phyloP scores from a whole-genome alignment of 805 yeast genomes.

The Ogataea henricii region DNA sequence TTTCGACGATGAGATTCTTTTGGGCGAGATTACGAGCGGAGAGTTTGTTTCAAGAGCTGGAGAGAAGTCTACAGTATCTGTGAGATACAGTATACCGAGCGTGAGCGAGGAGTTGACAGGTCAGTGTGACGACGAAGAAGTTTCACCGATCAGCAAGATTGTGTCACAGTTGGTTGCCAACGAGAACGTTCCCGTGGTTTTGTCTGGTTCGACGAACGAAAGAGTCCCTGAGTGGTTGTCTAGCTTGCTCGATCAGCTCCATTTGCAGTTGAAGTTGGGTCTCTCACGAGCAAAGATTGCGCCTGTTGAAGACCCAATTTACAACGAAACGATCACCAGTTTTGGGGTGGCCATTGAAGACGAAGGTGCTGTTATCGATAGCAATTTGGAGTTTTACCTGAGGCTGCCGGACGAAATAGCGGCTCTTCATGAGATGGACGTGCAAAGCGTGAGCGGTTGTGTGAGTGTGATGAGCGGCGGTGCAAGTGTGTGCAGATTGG shows the following conservation, averaged over 20 bases:
- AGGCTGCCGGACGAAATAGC: constrained; percentile 6
- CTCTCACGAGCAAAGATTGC: neutral
- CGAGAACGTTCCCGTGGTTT: constrained; percentile 1
- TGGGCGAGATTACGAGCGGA: neutral
- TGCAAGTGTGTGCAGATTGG: neutral
- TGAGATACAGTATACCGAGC: constrained; percentile 11
- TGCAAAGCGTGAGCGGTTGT: constrained; percentile 8
- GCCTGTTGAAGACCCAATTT: constrained; percentile 5
- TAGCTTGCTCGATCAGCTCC: constrained; percentile 6
- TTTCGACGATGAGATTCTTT: neutral
- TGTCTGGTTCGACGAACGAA: constrained; percentile 7
- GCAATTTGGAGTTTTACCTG: neutral
- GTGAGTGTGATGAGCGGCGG: neutral
- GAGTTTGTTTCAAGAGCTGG: neutral
- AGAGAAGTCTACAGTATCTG: neutral
- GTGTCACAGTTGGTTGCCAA: constrained; percentile 5
- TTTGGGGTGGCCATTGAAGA: constrained; percentile 9
- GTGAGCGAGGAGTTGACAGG: constrained; percentile 8
- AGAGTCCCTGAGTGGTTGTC: constrained; percentile 13
- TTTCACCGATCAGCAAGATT: constrained; percentile 14
- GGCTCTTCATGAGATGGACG: neutral
- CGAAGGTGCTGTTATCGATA: constrained; percentile 8
- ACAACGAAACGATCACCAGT: constrained; percentile 5
- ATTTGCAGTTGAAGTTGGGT: neutral
- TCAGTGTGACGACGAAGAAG: constrained; percentile 8